Evolutionary conservation across 2,329 filamentous ascomycete species (phyloP).

Genomic region (Xylariaceae sp.): DNA sequence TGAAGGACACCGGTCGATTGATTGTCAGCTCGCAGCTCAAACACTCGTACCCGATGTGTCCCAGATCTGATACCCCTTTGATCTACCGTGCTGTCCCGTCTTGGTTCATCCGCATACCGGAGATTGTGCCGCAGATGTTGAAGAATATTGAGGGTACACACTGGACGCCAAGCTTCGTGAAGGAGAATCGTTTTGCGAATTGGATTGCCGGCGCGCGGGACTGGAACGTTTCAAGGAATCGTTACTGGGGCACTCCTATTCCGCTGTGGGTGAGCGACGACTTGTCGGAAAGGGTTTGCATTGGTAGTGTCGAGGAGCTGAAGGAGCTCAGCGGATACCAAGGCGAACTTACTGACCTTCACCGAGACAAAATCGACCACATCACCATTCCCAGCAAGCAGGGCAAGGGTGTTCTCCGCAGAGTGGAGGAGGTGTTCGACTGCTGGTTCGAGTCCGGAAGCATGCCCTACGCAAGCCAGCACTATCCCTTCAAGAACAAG

Average conservation of each 20-base stretch:
- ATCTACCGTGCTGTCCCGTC: conserved; percentile 89
- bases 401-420: conserved; percentile 74
- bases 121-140: conserved; percentile 82
- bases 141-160: conserved; percentile 81
- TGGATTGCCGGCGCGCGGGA: conserved; percentile 90
- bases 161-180: conserved; percentile 87
- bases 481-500: conserved; percentile 87
- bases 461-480: conserved; percentile 87
- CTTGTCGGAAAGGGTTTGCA: conserved; percentile 74
- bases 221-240: conserved; percentile 91
- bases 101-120: conserved; percentile 87
- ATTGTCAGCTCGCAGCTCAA: conserved; percentile 80
- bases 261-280: conserved; percentile 91
- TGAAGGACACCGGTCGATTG: conserved; percentile 69
- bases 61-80: conserved; percentile 87
- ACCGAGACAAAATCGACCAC: conserved; percentile 86
- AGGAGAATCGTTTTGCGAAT: conserved; percentile 82
- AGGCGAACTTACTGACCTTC: conserved; percentile 76
- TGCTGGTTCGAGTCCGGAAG: conserved; percentile 96
- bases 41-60: conserved; percentile 92
- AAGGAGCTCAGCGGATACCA: conserved; percentile 79
- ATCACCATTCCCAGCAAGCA: conserved; percentile 89
- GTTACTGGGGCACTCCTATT: conserved; percentile 92
- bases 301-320: conserved; percentile 79
- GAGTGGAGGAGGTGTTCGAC: conserved; percentile 86